Base-by-base conservation (phyloP, 2,329 filamentous ascomycete species). In the Colletotrichum sp. region DNA sequence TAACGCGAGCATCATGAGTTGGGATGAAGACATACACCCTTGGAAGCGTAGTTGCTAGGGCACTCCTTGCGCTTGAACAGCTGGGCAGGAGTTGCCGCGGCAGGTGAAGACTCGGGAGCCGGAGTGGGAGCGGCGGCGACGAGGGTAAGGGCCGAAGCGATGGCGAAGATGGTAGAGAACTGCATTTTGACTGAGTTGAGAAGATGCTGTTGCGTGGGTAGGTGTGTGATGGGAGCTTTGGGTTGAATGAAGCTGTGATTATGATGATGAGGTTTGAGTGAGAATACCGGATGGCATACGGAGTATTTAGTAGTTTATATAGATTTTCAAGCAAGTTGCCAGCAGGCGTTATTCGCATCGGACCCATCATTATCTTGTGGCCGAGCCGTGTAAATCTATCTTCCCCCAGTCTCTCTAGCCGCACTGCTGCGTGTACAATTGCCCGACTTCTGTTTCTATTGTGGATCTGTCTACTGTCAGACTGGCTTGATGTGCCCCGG, bases 171-270 rank as follows among this genome's bases (percentile, higher is more conserved):
- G 6, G 43, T 52, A 52, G 43, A 21, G 12, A 52, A 52, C 6
- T 52, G 10, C 43, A 52, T 52, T 52, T 52, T 52, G n/a, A 7
- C 43, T 52, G n/a, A 52, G 10, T 21, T 48, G 18, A n/a, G n/a
- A 13, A 5, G n/a, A 21, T 48, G 0, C 1, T 7, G n/a, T 3
- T 0, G 10, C 3, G 6, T 21, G 3, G 12, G 6, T 21, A 48
- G 1, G 10, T 48, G 10, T 48, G 43, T 48, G 43, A 7, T 21
- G 10, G n/a, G n/a, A 48, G 6, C 43, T 52, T 7, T 52, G 43
- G 10, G 4, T 52, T 13, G 43, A 24, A 21, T 52, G n/a, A 52
- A 21, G n/a, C 6, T 52, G 43, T 21, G 43, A 13, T 12, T 52
- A 12, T 52, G 43, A 13, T 52, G 43, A 52, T 52, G 43, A 52